phyloP scores from a whole-genome alignment of 2,329 filamentous ascomycete species.

The Aureobasidium sp. region DNA sequence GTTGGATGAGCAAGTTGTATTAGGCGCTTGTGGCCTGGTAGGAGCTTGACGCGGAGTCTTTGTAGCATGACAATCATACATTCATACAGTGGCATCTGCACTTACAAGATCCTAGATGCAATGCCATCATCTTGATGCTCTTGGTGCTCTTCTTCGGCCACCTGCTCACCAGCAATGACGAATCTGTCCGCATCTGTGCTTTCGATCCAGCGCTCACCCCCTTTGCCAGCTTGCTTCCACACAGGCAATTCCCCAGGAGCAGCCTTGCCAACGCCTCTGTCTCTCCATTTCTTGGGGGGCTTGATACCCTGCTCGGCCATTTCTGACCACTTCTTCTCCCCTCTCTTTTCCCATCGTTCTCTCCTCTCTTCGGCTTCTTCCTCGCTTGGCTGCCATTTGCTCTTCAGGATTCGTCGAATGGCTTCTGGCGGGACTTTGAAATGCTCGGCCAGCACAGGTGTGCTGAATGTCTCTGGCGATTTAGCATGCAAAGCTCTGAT shows the following conservation, averaged over 20 bases:
- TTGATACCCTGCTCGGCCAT: slow-evolving; percentile 47
- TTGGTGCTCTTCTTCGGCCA: not conserved
- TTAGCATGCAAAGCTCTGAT: slow-evolving; percentile 76
- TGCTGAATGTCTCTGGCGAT: slow-evolving; percentile 71
- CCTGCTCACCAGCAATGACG: slow-evolving; percentile 12
- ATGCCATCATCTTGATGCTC: not conserved
- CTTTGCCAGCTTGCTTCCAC: slow-evolving; percentile 14
- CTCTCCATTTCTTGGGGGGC: slow-evolving; percentile 48
- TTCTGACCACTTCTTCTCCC: slow-evolving; percentile 43
- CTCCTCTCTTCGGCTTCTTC: slow-evolving; percentile 39
- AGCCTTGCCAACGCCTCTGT: slow-evolving; percentile 33
- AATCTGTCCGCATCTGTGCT: slow-evolving; percentile 11
- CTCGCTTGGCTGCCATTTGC: slow-evolving; percentile 61
- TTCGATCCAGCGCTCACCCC: slow-evolving; percentile 19
- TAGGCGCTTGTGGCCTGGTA: too few species aligned
- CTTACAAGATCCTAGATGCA: slow-evolving; percentile 1
- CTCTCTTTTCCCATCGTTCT: slow-evolving; percentile 42
- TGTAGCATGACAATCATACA: too few species aligned
- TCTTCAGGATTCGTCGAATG: slow-evolving; percentile 77
- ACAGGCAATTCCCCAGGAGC: slow-evolving; percentile 14
- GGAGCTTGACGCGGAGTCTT: too few species aligned
- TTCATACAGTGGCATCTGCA: too few species aligned
- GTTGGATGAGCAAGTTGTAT: too few species aligned
- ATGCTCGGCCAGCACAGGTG: slow-evolving; percentile 61
- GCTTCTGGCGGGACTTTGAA: slow-evolving; percentile 86